These are phyloP conservation scores for Dillenia turbinata DNA, from an alignment of 164 flowering plant species.

Conservation along the genomic window DNA sequence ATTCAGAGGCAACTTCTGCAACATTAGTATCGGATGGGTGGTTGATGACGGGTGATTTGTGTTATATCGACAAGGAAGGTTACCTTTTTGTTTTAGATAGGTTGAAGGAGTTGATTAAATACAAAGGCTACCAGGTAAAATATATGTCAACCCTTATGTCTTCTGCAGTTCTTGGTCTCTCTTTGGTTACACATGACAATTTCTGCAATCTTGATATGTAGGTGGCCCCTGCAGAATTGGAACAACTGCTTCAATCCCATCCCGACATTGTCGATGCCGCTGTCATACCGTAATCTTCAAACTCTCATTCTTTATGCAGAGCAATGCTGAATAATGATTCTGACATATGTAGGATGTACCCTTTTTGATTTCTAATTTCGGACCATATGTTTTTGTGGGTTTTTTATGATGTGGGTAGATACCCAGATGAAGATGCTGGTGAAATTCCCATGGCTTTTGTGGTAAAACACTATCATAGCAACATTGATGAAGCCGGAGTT, in stretches of 20 bases:
- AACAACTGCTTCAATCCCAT: constrained; percentile 46
- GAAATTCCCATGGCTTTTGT: constrained; percentile 38
- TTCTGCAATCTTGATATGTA: constrained; percentile 4
- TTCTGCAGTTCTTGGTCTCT: too few species aligned
- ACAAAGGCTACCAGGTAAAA: constrained; percentile 58
- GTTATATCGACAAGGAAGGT: constrained; percentile 55
- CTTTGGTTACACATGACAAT: too few species aligned
- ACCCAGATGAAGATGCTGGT: constrained; percentile 28
- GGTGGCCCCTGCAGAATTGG: constrained; percentile 71
- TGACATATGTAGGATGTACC: neutral
- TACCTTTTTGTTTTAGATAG: constrained; percentile 50
- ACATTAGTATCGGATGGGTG: constrained; percentile 42
- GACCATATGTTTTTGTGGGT: neutral
- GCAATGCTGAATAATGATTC: neutral
- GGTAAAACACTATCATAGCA: constrained; percentile 21
- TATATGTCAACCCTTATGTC: too few species aligned
- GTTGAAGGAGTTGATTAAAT: constrained; percentile 62
- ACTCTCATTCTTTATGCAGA: neutral
- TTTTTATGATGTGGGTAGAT: constrained; percentile 3
- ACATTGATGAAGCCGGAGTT: constrained; percentile 19
- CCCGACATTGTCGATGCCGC: constrained; percentile 55
- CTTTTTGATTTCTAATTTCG: neutral
- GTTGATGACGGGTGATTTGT: constrained; percentile 65
- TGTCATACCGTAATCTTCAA: constrained; percentile 43
- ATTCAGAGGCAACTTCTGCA: constrained; percentile 34